phyloP scores from a whole-genome alignment of 345 rosid species.

The Stellera chamaejasme region DNA sequence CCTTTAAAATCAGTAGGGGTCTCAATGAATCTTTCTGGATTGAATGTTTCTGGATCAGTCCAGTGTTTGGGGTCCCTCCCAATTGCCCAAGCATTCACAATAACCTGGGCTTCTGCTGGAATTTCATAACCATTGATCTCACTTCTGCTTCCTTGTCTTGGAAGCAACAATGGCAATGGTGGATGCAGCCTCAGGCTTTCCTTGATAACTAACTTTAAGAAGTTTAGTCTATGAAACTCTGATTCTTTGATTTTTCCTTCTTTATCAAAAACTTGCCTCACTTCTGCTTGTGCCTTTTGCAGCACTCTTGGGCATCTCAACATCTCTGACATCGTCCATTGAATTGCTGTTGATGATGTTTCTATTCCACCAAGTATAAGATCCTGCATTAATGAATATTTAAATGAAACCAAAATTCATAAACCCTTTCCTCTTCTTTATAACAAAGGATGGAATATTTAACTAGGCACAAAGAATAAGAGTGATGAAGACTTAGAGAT shows the following conservation, averaged over 20 bases:
- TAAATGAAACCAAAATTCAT: not conserved
- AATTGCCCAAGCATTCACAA: slow-evolving; percentile 24
- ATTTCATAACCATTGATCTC: slow-evolving; percentile 14
- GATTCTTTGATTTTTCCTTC: slow-evolving; percentile 18
- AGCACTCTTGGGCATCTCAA: slow-evolving; percentile 23
- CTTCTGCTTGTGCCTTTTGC: slow-evolving; percentile 25
- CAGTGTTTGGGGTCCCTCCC: slow-evolving; percentile 23
- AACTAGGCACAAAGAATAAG: too few relatives aligned
- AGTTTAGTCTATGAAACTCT: slow-evolving; percentile 14
- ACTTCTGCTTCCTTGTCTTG: slow-evolving; percentile 28
- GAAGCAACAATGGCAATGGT: slow-evolving; percentile 19
- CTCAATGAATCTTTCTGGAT: slow-evolving; percentile 23
- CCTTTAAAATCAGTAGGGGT: slow-evolving; percentile 21
- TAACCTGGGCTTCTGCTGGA: slow-evolving; percentile 6
- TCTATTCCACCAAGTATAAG: slow-evolving; percentile 18
- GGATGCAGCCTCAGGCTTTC: slow-evolving; percentile 27
- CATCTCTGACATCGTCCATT: slow-evolving; percentile 26
- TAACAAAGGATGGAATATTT: too few relatives aligned
- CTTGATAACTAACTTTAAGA: slow-evolving; percentile 20
- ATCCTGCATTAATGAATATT: slow-evolving; percentile 1
- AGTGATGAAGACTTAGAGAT: too few relatives aligned
- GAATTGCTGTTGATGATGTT: slow-evolving; percentile 9
- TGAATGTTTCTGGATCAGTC: slow-evolving; percentile 19
- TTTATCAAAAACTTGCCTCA: slow-evolving; percentile 12
- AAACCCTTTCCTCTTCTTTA: too few relatives aligned